phyloP scores from a whole-genome alignment of 2,329 filamentous ascomycete species.

The Paraphoma sp. region DNA sequence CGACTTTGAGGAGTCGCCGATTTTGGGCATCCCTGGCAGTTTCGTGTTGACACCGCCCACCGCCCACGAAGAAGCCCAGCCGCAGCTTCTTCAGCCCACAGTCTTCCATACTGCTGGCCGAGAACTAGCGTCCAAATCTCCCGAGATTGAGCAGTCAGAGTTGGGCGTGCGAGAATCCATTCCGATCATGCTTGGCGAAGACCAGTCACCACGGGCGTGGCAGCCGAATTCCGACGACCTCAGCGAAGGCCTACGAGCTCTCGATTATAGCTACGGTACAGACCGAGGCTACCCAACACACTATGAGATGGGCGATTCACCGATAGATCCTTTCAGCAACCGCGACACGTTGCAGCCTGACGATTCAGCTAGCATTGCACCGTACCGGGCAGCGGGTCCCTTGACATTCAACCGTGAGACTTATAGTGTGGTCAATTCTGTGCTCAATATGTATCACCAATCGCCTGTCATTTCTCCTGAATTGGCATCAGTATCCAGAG shows the following conservation, averaged over 20 bases:
- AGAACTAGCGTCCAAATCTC: conserved; percentile 14
- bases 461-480: conserved; percentile 46
- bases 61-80: conserved; percentile 20
- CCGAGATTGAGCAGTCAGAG: conserved; percentile 49
- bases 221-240: conserved; percentile 10
- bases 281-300: conserved; percentile 21
- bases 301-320: conserved; percentile 43
- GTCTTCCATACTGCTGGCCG: conserved; percentile 31
- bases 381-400: conserved; percentile 34
- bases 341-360: conserved; percentile 45
- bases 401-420: conserved; percentile 50
- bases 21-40: conserved; percentile 70
- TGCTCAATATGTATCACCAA: conserved; percentile 51
- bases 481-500: conserved; percentile 47
- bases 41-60: conserved; percentile 53
- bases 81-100: conserved; percentile 36
- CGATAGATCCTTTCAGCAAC: conserved; percentile 39
- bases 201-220: conserved; percentile 29
- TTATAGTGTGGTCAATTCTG: conserved; percentile 52
- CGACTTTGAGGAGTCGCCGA: conserved; percentile 67
- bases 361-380: conserved; percentile 47
- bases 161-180: conserved; percentile 62
- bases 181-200: conserved; percentile 60
- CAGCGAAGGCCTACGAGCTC: conserved; percentile 17
- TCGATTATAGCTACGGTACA: conserved; percentile 3